Evolutionary conservation across 352 stramenopile species (phyloP).

Genomic region (Phytophthora sp.): DNA sequence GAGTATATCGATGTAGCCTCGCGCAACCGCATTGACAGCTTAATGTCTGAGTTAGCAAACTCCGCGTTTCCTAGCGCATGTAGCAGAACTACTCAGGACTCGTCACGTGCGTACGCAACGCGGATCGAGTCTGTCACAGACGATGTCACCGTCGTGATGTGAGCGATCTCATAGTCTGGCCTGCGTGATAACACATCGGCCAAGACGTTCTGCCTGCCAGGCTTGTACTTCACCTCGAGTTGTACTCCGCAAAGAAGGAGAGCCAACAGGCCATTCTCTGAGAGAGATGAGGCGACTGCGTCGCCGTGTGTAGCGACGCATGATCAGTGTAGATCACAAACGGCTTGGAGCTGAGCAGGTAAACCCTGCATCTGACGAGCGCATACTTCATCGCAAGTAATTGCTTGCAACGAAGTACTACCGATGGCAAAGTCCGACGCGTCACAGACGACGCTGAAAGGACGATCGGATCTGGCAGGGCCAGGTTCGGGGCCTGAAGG

Average conservation of each 20-base stretch:
- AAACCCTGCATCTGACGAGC: slow-evolving; percentile 34
- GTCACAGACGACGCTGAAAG: slow-evolving; percentile 21
- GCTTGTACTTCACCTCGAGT: slow-evolving; percentile 40
- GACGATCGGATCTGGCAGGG: no score
- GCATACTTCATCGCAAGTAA: slow-evolving; percentile 36
- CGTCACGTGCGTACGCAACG: not conserved
- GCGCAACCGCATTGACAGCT: not conserved
- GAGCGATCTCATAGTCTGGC: slow-evolving; percentile 21
- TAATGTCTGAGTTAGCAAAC: not conserved
- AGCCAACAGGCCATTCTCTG: slow-evolving; percentile 36
- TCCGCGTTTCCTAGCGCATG: not conserved
- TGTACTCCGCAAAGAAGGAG: slow-evolving; percentile 41
- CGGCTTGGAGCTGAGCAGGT: slow-evolving; percentile 26
- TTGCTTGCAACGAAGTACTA: slow-evolving; percentile 20
- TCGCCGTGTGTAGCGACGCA: slow-evolving; percentile 26
- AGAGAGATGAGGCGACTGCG: slow-evolving; percentile 20
- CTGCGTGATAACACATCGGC: slow-evolving; percentile 28
- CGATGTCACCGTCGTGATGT: slow-evolving; percentile 17
- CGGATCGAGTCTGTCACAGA: not conserved
- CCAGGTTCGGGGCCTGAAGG: not conserved
- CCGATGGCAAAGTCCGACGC: slow-evolving; percentile 32
- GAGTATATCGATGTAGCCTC: not conserved
- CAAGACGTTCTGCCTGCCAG: no score
- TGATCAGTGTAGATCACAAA: slow-evolving; percentile 29
- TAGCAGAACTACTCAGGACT: not conserved